phyloP scores from a whole-genome alignment of 306 rosid genomes.

The Calophaca sinica region DNA sequence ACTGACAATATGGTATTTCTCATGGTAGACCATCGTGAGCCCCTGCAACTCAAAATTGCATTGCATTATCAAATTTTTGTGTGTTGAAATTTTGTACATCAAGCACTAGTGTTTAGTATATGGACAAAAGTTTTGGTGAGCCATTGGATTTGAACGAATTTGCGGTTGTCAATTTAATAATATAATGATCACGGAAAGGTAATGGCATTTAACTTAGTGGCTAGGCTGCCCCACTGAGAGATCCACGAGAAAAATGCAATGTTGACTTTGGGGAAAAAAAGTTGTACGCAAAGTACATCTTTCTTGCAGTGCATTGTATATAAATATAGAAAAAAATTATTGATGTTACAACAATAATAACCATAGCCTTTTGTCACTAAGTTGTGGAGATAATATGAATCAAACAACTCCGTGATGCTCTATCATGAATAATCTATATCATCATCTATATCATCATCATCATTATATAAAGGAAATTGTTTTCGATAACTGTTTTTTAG shows the following conservation, averaged over 20 bases:
- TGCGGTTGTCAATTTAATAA: conserved; percentile 16
- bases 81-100: conserved; percentile 14
- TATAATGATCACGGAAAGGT: background rate
- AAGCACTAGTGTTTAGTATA: background rate
- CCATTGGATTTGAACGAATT: background rate
- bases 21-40: conserved; percentile 80
- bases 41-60: conserved; percentile 46
- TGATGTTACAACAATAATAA: background rate
- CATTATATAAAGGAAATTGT: no score
- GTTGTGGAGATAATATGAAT: background rate
- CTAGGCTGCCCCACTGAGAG: conserved; percentile 28
- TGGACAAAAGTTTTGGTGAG: conserved; percentile 9
- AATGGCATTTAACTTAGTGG: conserved; percentile 13
- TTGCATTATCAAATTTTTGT: conserved; percentile 5
- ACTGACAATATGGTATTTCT: conserved; percentile 80
- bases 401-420: background rate
- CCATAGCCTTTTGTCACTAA: background rate
- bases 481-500: no score
- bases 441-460: no score
- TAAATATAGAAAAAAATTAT: background rate
- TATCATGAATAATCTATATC: background rate
- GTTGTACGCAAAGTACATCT: conserved; percentile 15
- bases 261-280: background rate
- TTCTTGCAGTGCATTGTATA: background rate
- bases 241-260: conserved; percentile 30